Conservation (phyloP, 371 early-diverging fungal species). For the Actinomortierella wolfii region DNA sequence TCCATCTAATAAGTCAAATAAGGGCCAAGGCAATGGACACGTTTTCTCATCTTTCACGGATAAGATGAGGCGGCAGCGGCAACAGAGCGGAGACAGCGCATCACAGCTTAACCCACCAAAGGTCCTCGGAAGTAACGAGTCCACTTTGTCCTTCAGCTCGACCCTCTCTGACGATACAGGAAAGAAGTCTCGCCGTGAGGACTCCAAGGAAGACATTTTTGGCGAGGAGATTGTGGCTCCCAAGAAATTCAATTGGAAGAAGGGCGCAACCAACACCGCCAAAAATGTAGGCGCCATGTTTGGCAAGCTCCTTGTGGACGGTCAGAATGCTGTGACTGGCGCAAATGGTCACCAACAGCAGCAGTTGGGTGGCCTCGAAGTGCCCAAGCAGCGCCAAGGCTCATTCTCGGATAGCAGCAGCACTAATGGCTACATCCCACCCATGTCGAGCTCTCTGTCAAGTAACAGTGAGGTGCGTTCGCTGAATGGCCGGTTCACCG, state of each 20-base stretch:
- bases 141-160: constrained; percentile 23
- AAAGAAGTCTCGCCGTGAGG: constrained; percentile 9
- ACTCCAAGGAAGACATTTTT: constrained; percentile 33
- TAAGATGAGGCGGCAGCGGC: constrained; percentile 25
- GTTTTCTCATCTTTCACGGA: constrained; percentile 14
- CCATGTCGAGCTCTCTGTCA: constrained; percentile 21
- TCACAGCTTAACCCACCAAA: no score
- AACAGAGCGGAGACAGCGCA: constrained; percentile 7
- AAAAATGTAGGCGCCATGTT: constrained; percentile 48
- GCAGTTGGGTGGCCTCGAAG: no score
- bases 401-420: constrained; percentile 16
- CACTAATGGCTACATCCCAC: constrained; percentile 18
- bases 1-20: no score
- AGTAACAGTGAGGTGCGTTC: constrained; percentile 31
- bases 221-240: constrained; percentile 30
- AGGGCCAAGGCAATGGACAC: constrained; percentile 1
- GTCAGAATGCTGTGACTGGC: no score
- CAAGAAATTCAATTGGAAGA: constrained; percentile 47
- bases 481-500: constrained; percentile 21
- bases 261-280: constrained; percentile 35
- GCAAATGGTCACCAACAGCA: no score
- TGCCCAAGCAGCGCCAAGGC: no score
- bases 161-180: constrained; percentile 17
- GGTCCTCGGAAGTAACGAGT: no score
- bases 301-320: constrained; percentile 48